Evolutionary conservation across 225 moss, liverwort and hornwort genomes (phyloP), one percentile per base, ranked within the genome.

Genomic region (Antitrichia curtipendula): DNA sequence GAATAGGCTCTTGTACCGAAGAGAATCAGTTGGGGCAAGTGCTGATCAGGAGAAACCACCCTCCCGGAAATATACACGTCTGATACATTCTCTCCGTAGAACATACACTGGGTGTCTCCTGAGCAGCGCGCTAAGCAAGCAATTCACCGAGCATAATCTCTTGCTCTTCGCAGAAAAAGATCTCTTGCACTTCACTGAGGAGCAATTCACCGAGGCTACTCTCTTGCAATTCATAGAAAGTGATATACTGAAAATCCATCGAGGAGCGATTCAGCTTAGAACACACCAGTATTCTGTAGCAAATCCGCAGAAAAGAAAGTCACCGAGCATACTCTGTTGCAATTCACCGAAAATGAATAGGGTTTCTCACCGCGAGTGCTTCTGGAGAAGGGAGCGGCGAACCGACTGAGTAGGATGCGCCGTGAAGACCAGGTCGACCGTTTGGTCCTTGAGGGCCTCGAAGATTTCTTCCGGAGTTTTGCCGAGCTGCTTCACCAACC

Each of bases 391-490:
- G 7, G 93, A 95, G 53, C 95, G 95, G 34, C 95, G 93, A 75
- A 95, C 91, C 43, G 95, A 93, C 57, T 95, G 95, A 28, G 95
- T 93, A 12, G 94, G 94, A 72, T 95, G 94, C 7, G 93, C 94
- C n/a, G 93, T 95, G 81, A 95, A 85, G 70, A 93, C 93, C 85
- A 93, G 61, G 64, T 95, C 93, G 45, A 93, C 93, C 10, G 93
- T 93, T 83, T 94, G 94, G 77, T 94, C 88, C 89, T 92, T 93
- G 25, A 93, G 89, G 25, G 95, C 95, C 83, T 91, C 82, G 31
- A 94, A 95, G 43, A 95, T 95, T 70, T 95, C 94, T 12, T 89
- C n/a, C 25, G 95, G 92, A 68, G 92, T 89, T 88, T 92, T 94
- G 53, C 88, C 80, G 82, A 94, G 90, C 85, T 94, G 90, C 47